Base-by-base conservation (phyloP, 1,284 basidiomycete species). In the Hypsizygus ulmarius region DNA sequence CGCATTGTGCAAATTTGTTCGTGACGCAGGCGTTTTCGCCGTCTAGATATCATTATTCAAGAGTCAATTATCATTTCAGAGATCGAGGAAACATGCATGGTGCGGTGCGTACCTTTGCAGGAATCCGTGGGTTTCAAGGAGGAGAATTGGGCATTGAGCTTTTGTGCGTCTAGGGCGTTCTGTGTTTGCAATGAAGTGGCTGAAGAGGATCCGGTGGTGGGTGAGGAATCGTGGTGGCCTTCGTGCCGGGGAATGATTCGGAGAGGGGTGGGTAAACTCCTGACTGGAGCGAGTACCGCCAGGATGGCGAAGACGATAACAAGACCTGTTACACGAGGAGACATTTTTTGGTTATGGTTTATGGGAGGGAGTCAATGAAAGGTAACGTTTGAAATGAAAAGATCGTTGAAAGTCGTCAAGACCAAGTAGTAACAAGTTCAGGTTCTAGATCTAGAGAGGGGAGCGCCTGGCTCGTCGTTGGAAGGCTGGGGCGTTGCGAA, bases 21-120 rank as follows among this genome's bases (percentile, higher is more conserved):
- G 58, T 53, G 32, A 82, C 59, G 53, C 79, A 82, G 8, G 73
- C 77, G 51, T 68, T 64, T 8, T 68, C 58, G 18, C 68, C 73
- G 33, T 66, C 78, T 73, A 50, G n/a, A n/a, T n/a, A n/a, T n/a
- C n/a, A n/a, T n/a, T 52, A 33, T 25, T 45, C 41, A 30, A 37
- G 35, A 47, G 40, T 29, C 1, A 49, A 36, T 21, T 32, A 29
- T 7, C 29, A 6, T 27, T n/a, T 14, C 16, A 42, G 45, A 21
- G 9, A 41, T 14, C 38, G 14, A n/a, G 45, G 15, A 10, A 15
- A 14, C 12, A 43, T 25, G 15, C 25, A 35, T 29, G 32, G 14
- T n/a, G 16, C 30, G 16, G 2, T 9, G 62, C 70, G 14, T 42
- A 74, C 73, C 62, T 52, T 61, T 57, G 53, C 73, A 75, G 3